phyloP scores from a whole-genome alignment of 495 filamentous ascomycete species.

The Lichina pygmaea region DNA sequence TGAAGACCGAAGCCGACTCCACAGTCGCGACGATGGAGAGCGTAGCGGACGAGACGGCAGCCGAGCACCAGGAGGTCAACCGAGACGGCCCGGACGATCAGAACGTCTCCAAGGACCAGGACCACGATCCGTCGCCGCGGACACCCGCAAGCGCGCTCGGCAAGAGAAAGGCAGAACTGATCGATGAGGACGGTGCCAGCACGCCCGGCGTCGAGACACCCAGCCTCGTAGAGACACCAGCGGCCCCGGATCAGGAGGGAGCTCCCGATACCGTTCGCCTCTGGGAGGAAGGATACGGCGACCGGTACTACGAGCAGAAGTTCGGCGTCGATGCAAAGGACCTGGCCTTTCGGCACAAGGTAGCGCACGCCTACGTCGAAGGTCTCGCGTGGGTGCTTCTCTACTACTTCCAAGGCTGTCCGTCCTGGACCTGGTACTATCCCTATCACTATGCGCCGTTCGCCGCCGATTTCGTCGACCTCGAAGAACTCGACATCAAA shows the following conservation, averaged over 20 bases:
- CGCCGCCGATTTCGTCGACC: constrained; percentile 76
- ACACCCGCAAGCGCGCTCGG: constrained; percentile 14
- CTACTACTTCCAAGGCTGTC: constrained; percentile 96
- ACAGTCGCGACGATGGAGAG: constrained; percentile 1
- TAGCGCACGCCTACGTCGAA: constrained; percentile 82
- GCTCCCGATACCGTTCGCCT: constrained; percentile 57
- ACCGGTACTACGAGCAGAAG: constrained; percentile 93
- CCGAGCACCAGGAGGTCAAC: constrained; percentile 1
- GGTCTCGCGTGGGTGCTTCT: constrained; percentile 92
- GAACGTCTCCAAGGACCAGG: constrained; percentile 2
- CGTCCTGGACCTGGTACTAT: constrained; percentile 97
- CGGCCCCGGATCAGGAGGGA: constrained; percentile 24
- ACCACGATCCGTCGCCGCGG: neutral
- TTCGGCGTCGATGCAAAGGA: constrained; percentile 68
- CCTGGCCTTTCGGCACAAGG: constrained; percentile 66
- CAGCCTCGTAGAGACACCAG: constrained; percentile 9
- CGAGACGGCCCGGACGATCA: constrained; percentile 5
- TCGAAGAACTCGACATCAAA: constrained; percentile 46
- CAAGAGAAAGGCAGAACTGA: constrained; percentile 33
- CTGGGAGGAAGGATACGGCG: constrained; percentile 88
- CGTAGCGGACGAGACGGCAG: constrained; percentile 4
- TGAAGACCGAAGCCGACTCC: neutral
- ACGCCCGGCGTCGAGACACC: constrained; percentile 27
- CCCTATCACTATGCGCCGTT: constrained; percentile 97
- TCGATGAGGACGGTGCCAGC: constrained; percentile 28